Conservation (phyloP, 352 stramenopile species). For the Phytopythium ostracodes region DNA sequence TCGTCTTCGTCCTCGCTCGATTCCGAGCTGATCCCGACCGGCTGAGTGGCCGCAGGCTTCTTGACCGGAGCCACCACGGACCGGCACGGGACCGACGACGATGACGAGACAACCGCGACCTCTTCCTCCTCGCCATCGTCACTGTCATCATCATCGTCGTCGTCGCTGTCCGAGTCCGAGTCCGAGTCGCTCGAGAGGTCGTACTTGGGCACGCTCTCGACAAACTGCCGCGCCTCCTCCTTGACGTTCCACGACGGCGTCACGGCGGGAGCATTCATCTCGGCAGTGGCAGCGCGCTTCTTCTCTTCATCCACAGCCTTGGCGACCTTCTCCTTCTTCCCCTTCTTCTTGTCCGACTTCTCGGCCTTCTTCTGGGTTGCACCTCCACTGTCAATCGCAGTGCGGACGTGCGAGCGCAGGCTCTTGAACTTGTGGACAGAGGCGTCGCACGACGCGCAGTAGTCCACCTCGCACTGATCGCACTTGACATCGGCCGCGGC, state of each 20-base stretch:
- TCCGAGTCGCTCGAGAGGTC: slow-evolving; percentile 55
- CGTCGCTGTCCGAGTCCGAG: slow-evolving; percentile 18
- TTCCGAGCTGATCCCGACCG: slow-evolving; percentile 26
- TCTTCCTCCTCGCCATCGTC: background rate
- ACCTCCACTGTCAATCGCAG: slow-evolving; percentile 3
- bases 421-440: slow-evolving; percentile 77
- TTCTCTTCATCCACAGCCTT: slow-evolving; percentile 23
- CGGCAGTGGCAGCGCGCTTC: slow-evolving; percentile 7
- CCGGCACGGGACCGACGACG: background rate
- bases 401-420: slow-evolving; percentile 42
- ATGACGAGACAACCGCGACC: background rate
- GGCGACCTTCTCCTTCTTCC: slow-evolving; percentile 1
- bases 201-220: slow-evolving; percentile 57
- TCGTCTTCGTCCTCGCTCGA: slow-evolving; percentile 38
- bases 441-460: slow-evolving; percentile 49
- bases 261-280: background rate
- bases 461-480: slow-evolving; percentile 51
- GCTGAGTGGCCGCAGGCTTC: background rate
- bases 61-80: background rate
- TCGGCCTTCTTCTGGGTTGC: slow-evolving; percentile 19
- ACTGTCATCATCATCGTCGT: slow-evolving; percentile 1
- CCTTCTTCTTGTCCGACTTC: slow-evolving; percentile 31
- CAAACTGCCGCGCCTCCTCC: slow-evolving; percentile 21
- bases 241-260: slow-evolving; percentile 11
- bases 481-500: slow-evolving; percentile 38